Base-by-base conservation (phyloP, 257 asterid genomes). In the Nyctanthes arbortristis region DNA sequence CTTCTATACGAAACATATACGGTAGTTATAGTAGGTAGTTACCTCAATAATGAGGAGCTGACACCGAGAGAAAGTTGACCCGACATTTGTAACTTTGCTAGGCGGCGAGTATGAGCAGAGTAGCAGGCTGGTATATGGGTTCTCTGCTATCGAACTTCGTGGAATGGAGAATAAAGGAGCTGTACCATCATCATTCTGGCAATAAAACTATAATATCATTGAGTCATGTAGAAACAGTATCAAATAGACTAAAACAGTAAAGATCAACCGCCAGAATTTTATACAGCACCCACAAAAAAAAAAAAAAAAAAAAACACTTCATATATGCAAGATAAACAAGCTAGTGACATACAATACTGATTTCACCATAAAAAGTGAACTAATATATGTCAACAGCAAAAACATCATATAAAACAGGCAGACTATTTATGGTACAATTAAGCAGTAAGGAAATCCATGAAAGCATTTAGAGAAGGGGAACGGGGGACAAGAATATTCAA, bases 111-210 rank as follows among this genome's bases (percentile, higher is more conserved):
- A 80, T 66, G 93, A 81, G 86, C 94, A 89, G 43, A 93, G 78
- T 31, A 93, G 94, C 75, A 90, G 87, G 73, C 97, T 93, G 61
- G 97, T 87, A 62, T 76, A 85, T 57, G 96, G 96, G 56, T 93
- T 93, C 80, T 81, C 91, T 36, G 96, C 96, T 70, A 93, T 85
- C 69, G 71, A 74, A 81, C 85, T 73, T 81, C 95, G 91, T 45
- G 98, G 97, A 74, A 88, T 72, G 43, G 97, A 93, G 85, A 82
- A 83, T 69, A 85, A 45, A 45, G 97, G 96, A 77, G 74, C 88
- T 78, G 86, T 81, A 68, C 85, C 85, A 61, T 84, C 88, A 75
- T 87, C 87, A 57, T 81, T 87, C 98, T 73, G 89, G 62, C 65
- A 74, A 74, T 10, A 22, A 20, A 52, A 52, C 13, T 9, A 24